These are phyloP conservation scores for Pleurotus tuoliensis DNA, from an alignment of 768 basidiomycete genomes.

Conservation along the genomic window DNA sequence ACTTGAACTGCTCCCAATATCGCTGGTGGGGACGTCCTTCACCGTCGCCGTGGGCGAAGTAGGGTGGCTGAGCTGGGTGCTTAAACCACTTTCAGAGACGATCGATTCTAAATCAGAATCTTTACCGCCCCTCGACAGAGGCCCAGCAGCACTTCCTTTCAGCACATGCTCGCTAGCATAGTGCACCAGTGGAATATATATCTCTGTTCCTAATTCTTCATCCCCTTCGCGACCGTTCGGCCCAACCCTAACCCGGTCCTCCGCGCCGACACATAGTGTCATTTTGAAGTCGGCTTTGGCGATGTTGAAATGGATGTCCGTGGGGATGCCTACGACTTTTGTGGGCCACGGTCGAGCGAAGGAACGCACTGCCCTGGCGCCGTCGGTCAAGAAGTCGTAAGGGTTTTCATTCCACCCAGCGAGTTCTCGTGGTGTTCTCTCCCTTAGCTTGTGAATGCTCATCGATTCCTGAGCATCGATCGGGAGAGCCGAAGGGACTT, in stretches of 20 bases:
- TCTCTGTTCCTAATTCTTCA: conserved; percentile 69
- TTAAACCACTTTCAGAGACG: neutral
- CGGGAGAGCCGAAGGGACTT: neutral
- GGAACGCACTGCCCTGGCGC: conserved; percentile 79
- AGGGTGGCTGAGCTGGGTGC: neutral
- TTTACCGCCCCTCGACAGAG: neutral
- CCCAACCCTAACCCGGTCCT: conserved; percentile 37
- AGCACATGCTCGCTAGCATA: conserved; percentile 53
- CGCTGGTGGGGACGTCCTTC: neutral
- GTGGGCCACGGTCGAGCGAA: conserved; percentile 83
- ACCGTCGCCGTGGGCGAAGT: neutral
- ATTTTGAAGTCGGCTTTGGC: conserved; percentile 66
- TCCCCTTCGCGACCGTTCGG: conserved; percentile 25
- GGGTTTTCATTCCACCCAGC: conserved; percentile 42
- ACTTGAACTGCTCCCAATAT: conserved; percentile 9
- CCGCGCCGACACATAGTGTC: conserved; percentile 55
- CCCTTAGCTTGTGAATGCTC: conserved; percentile 14
- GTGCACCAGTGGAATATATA: conserved; percentile 88
- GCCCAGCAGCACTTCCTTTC: conserved; percentile 5
- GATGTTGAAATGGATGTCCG: conserved; percentile 74
- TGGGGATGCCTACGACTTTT: conserved; percentile 66
- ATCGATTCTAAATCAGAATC: neutral
- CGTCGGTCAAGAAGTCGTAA: conserved; percentile 77
- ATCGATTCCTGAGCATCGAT: conserved; percentile 15
- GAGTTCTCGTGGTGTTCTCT: conserved; percentile 14